Conservation (phyloP, 768 basidiomycete genomes). For the Lactarius tabidus region DNA sequence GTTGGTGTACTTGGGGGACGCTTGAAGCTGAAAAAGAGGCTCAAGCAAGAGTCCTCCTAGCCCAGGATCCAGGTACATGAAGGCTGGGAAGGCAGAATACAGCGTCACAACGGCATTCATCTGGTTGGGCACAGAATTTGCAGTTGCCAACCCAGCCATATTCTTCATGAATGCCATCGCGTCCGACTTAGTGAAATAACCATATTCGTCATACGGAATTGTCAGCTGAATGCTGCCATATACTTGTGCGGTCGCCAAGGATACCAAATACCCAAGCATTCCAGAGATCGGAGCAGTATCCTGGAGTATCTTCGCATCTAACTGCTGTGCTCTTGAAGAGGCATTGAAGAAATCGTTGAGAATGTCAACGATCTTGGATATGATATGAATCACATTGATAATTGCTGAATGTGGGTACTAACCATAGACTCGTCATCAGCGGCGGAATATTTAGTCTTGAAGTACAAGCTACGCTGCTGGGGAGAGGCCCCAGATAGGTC, state of each 20-base stretch:
- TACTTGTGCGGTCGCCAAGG: too few species aligned
- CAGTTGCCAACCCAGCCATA: conserved; percentile 4
- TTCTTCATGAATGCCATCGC: conserved; percentile 49
- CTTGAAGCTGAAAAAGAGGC: conserved; percentile 27
- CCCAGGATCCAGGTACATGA: conserved; percentile 51
- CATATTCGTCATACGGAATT: conserved; percentile 40
- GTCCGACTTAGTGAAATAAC: conserved; percentile 49
- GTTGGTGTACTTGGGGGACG: conserved; percentile 18
- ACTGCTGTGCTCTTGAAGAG: conserved; percentile 39
- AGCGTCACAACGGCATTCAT: conserved; percentile 54
- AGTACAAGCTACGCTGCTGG: conserved; percentile 44
- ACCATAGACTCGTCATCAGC: conserved; percentile 27
- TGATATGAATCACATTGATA: neutral
- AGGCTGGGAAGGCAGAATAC: conserved; percentile 45
- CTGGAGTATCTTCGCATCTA: conserved; percentile 45
- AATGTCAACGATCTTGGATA: conserved; percentile 39
- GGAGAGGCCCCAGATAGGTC: conserved; percentile 37
- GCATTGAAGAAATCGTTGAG: conserved; percentile 44
- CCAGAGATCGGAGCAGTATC: conserved; percentile 47
- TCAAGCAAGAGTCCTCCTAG: conserved; percentile 36
- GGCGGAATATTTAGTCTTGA: conserved; percentile 36
- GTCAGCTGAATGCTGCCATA: too few species aligned
- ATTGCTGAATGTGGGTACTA: neutral
- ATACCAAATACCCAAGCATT: conserved; percentile 49
- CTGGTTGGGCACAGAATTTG: too few species aligned